Evolutionary conservation across 169 alveolate genomes (phyloP), one percentile per base, ranked within the genome.

Genomic region (Plasmodium adleri): DNA sequence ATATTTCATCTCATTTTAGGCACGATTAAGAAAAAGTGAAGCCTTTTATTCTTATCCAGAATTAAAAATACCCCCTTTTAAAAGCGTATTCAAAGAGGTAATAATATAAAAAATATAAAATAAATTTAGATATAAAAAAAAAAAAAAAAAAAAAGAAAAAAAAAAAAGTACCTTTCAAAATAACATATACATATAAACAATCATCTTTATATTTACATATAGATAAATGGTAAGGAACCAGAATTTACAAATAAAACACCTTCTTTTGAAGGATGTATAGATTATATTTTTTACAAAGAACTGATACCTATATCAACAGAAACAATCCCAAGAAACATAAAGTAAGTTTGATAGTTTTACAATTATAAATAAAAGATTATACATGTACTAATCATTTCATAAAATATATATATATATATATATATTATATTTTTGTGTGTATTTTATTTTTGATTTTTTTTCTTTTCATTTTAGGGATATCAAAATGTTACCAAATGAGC

Each of bases 171-270:
- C 43, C 5, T 32, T 32, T 32, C 43, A 32, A 32, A 32, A 32
- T 32, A 17, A 72, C 28, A 59, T 8, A 59, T 59, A 59, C 7
- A 59, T 59, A 59, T 59, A 59, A 2, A 52, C 24, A 17, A 52
- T 7, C 26, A 50, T 52, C 49, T 59, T 63, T 63, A 7, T 63
- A 2, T 1, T 12, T 26, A 12, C 13, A 63, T 28, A 20, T 17
- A 80, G 90, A 15, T 80, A 20, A 80, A 80, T 45, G 90, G 90
- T n/a, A 39, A 59, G 28, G 90, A 80, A 39, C 80, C 90, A 6
- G 17, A 22, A 15, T 80, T 80, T 47, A 80, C 90, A 5, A 80
- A 67, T 52, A 80, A 80, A 67, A 80, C 90, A n/a, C 2, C 17
- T 1, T 28, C 10, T 6, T 67, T 67, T 47, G 20, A 63, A 10